These are phyloP conservation scores for Podaxis sp. DNA, from an alignment of 768 basidiomycete species.

Conservation along the genomic window DNA sequence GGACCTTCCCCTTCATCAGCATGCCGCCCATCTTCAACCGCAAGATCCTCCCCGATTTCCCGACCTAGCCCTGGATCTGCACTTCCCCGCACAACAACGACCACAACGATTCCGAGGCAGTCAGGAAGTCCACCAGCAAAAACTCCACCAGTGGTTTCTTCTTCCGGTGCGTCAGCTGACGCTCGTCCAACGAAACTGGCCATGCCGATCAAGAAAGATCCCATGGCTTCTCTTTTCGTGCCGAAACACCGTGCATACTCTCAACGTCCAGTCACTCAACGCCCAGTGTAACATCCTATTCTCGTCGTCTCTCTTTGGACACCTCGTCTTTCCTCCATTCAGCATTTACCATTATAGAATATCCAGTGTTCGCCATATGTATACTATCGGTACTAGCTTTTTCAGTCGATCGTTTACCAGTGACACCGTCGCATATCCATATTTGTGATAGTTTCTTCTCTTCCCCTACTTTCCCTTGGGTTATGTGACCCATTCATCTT, in stretches of 20 bases:
- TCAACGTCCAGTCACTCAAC: conserved; percentile 47
- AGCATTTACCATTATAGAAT: conserved; percentile 16
- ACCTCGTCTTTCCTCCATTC: neutral
- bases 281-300: conserved; percentile 23
- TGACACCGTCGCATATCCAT: neutral
- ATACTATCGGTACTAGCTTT: neutral
- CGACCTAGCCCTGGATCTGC: neutral
- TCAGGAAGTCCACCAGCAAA: neutral
- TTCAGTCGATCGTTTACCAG: neutral
- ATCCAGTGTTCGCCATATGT: neutral
- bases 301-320: neutral
- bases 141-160: conserved; percentile 8
- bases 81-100: neutral
- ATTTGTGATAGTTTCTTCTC: neutral
- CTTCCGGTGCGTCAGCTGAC: conserved; percentile 19
- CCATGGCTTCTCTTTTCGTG: conserved; percentile 61
- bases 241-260: conserved; percentile 69
- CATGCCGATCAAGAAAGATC: conserved; percentile 52
- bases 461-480: conserved; percentile 2
- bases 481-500: neutral
- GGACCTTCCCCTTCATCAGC: conserved; percentile 1
- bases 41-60: neutral
- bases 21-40: conserved; percentile 13
- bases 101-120: neutral
- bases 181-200: conserved; percentile 32